Evolutionary conservation across 345 rosid species (phyloP).

Genomic region (Cochlearia excelsa): DNA sequence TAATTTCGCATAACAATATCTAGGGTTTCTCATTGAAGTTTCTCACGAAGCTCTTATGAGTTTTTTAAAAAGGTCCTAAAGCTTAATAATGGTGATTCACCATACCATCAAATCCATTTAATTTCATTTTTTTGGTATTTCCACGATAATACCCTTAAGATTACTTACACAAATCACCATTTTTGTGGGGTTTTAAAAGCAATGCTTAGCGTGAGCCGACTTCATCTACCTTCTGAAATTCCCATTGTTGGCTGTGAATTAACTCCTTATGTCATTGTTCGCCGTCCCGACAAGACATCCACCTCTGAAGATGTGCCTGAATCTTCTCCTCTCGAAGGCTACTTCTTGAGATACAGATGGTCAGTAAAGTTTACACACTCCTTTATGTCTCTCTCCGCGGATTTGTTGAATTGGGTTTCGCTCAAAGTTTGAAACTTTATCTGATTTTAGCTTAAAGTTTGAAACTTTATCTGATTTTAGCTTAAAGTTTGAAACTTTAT

Average conservation of each 20-base stretch:
- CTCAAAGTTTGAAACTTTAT: too few species aligned
- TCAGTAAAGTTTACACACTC: conserved; percentile 24
- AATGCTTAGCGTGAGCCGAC: conserved; percentile 97
- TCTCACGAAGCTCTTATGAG: too few species aligned
- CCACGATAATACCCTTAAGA: too few species aligned
- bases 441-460: too few species aligned
- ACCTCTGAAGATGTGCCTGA: conserved; percentile 82
- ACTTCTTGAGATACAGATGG: conserved; percentile 92
- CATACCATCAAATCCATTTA: too few species aligned
- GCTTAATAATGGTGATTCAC: too few species aligned
- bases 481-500: too few species aligned
- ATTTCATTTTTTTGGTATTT: too few species aligned
- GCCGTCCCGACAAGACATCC: conserved; percentile 64
- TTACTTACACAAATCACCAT: conserved; percentile 31
- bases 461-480: too few species aligned
- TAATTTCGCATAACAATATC: not conserved
- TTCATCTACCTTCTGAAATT: conserved; percentile 95
- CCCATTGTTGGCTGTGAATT: conserved; percentile 98
- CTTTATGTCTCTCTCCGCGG: not conserved
- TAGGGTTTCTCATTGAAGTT: too few species aligned
- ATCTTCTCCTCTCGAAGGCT: conserved; percentile 78
- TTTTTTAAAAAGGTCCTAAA: too few species aligned
- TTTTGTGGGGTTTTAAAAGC: conserved; percentile 42
- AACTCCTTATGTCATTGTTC: conserved; percentile 85
- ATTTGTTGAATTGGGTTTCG: not conserved